phyloP scores from a whole-genome alignment of 768 basidiomycete genomes.

The Trametes cingulata region DNA sequence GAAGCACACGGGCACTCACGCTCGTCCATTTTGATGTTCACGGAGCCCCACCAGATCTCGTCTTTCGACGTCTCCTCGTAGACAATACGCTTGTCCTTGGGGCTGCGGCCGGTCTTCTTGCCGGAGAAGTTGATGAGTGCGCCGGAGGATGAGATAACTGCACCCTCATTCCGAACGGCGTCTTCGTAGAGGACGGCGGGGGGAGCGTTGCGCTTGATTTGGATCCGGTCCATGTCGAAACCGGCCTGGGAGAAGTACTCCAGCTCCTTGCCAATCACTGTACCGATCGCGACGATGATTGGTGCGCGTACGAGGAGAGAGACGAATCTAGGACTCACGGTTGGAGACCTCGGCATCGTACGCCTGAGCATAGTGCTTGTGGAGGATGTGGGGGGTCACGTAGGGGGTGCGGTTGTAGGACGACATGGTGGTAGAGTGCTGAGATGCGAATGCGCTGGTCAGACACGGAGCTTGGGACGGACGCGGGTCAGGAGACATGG shows the following conservation, averaged over 20 bases:
- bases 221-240: conserved; percentile 98
- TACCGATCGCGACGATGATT: conserved; percentile 11
- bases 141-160: conserved; percentile 94
- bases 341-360: conserved; percentile 63
- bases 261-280: conserved; percentile 91
- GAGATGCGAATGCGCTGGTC: background rate
- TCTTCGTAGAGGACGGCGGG: conserved; percentile 94
- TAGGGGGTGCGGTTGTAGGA: conserved; percentile 76
- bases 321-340: conserved; percentile 43
- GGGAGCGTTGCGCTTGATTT: conserved; percentile 92
- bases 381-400: conserved; percentile 87
- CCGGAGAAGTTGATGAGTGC: conserved; percentile 99
- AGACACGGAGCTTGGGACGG: background rate
- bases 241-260: conserved; percentile 99
- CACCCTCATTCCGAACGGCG: conserved; percentile 97
- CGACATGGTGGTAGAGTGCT: conserved; percentile 51
- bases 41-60: conserved; percentile 99
- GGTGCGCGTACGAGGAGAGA: background rate
- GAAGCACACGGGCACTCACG: conserved; percentile 49
- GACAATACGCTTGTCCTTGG: conserved; percentile 99
- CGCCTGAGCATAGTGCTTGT: conserved; percentile 80
- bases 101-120: conserved; percentile 97
- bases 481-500: conserved; percentile 2
- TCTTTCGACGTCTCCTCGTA: conserved; percentile 96
- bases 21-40: conserved; percentile 99